phyloP scores from a whole-genome alignment of 495 filamentous ascomycete genomes.

The Glonium stellatum region DNA sequence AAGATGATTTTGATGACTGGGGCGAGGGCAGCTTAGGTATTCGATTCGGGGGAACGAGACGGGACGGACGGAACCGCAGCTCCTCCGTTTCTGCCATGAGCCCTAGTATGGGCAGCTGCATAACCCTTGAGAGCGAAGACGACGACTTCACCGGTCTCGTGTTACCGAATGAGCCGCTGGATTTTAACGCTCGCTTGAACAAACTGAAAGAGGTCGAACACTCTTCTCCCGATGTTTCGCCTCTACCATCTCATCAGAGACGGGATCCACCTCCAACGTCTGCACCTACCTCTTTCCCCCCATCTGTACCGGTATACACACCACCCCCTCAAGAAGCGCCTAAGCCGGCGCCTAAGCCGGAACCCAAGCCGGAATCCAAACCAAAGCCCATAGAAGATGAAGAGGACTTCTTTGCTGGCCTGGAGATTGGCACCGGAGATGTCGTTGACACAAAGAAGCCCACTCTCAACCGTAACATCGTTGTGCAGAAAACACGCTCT shows the following conservation, averaged over 20 bases:
- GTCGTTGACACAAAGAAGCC: slow-evolving; percentile 72
- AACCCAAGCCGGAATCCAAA: slow-evolving; percentile 31
- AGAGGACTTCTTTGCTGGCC: slow-evolving; percentile 79
- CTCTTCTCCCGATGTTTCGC: slow-evolving; percentile 19
- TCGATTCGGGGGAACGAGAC: slow-evolving; percentile 73
- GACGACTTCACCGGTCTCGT: slow-evolving; percentile 80
- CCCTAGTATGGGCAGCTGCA: slow-evolving; percentile 80
- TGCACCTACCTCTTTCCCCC: slow-evolving; percentile 9
- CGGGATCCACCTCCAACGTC: slow-evolving; percentile 24
- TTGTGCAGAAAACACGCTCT: slow-evolving; percentile 66
- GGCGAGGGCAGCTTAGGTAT: slow-evolving; percentile 87
- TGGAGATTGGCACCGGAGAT: slow-evolving; percentile 80
- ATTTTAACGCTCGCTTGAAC: slow-evolving; percentile 69
- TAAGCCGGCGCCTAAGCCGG: slow-evolving; percentile 17
- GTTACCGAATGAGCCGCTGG: slow-evolving; percentile 72
- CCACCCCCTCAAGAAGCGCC: slow-evolving; percentile 1
- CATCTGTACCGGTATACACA: not conserved
- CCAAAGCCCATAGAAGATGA: slow-evolving; percentile 43
- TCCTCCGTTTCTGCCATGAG: slow-evolving; percentile 84
- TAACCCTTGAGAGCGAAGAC: slow-evolving; percentile 91
- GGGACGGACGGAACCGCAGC: slow-evolving; percentile 69
- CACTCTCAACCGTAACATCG: slow-evolving; percentile 88
- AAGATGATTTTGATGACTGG: slow-evolving; percentile 86
- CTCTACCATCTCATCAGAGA: slow-evolving; percentile 11
- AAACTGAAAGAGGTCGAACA: slow-evolving; percentile 45